These are phyloP conservation scores for Clonostachys byssicola DNA, from an alignment of 2,329 filamentous ascomycete species.

Conservation along the genomic window DNA sequence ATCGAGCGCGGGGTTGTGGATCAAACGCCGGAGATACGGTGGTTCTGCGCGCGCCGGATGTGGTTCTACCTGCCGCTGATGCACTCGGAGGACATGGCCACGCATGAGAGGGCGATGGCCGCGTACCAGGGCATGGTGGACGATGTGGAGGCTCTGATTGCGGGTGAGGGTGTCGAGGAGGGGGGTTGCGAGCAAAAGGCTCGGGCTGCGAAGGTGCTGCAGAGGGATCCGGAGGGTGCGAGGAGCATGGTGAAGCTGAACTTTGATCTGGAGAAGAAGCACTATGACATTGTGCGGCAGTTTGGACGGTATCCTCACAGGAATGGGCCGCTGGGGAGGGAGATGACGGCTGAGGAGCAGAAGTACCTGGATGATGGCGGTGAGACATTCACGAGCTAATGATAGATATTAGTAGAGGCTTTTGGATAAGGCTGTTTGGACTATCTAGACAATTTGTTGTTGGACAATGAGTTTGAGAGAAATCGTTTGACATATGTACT, in stretches of 20 bases:
- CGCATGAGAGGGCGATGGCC: conserved; percentile 32
- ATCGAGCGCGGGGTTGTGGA: conserved; percentile 14
- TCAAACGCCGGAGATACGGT: conserved; percentile 21
- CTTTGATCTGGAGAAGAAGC: conserved; percentile 33
- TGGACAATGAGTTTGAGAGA: no score
- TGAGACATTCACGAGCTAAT: conserved; percentile 22
- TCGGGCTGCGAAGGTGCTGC: conserved; percentile 17
- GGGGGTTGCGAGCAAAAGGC: conserved; percentile 13
- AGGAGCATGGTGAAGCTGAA: conserved; percentile 12
- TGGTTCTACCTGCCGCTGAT: conserved; percentile 60
- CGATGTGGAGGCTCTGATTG: conserved; percentile 24
- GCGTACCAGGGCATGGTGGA: conserved; percentile 21
- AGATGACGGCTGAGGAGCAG: conserved; percentile 42
- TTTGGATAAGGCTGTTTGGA: no score
- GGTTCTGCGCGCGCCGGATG: conserved; percentile 30
- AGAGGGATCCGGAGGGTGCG: conserved; percentile 15
- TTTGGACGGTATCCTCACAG: conserved; percentile 59
- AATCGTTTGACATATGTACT: no score
- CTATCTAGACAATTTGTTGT: no score
- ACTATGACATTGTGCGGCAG: conserved; percentile 41
- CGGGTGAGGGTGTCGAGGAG: conserved; percentile 8
- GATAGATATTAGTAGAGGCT: not conserved
- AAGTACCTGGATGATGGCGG: conserved; percentile 42
- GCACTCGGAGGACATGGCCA: conserved; percentile 47
- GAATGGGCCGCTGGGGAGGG: conserved; percentile 44